Evolutionary conservation across 2,329 filamentous ascomycete genomes (phyloP).

Genomic region (Diaporthe nobilis): DNA sequence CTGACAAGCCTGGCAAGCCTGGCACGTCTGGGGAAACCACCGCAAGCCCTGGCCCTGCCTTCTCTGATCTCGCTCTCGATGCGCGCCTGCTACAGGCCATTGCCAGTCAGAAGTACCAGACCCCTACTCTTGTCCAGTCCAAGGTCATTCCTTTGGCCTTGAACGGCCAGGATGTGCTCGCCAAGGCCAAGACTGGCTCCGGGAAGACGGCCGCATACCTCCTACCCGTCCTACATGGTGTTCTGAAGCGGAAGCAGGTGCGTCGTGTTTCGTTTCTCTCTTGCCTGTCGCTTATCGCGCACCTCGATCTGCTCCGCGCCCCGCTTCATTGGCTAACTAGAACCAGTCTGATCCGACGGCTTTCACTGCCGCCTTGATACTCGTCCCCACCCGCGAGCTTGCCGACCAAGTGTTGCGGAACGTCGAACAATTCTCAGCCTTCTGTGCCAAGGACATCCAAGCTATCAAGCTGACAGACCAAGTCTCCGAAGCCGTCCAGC

Average conservation of each 20-base stretch:
- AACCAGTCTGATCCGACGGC: constrained; percentile 63
- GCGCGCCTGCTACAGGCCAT: constrained; percentile 88
- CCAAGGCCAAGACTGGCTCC: constrained; percentile 93
- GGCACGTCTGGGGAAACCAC: constrained; percentile 44
- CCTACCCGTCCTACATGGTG: constrained; percentile 87
- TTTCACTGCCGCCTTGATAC: constrained; percentile 82
- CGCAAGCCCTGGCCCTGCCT: constrained; percentile 61
- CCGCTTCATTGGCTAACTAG: constrained; percentile 2
- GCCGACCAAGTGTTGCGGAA: constrained; percentile 90
- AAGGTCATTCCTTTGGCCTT: constrained; percentile 90
- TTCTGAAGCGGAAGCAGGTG: constrained; percentile 83
- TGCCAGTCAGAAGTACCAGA: constrained; percentile 84
- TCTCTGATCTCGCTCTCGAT: constrained; percentile 85
- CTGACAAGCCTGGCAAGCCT: constrained; percentile 45
- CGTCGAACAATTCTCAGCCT: constrained; percentile 82
- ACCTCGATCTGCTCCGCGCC: constrained; percentile 41
- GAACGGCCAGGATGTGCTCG: constrained; percentile 89
- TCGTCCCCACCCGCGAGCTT: constrained; percentile 95
- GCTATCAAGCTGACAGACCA: constrained; percentile 91
- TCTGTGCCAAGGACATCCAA: constrained; percentile 87
- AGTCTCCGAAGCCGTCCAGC: constrained; percentile 89
- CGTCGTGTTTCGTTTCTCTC: constrained; percentile 42
- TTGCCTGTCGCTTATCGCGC: constrained; percentile 1
- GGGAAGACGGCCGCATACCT: constrained; percentile 98
- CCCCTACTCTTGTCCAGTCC: constrained; percentile 90